Conservation (phyloP, 2,329 filamentous ascomycete species). For the Calycina marina region DNA sequence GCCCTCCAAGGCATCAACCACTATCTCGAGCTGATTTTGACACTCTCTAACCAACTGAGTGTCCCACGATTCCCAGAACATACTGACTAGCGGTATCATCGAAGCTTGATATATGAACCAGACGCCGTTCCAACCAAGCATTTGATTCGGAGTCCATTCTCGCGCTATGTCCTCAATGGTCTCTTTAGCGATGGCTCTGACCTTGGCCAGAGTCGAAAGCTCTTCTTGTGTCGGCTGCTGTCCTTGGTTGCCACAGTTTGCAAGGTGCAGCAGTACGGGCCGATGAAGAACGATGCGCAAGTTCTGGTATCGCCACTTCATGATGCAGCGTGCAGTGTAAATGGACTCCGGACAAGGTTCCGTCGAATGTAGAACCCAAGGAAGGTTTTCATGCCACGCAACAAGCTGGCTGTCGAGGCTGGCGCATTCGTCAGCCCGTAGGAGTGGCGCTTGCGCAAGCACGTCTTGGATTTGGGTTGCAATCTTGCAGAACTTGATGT, state of each 20-base stretch:
- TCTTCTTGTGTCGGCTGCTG: conserved; percentile 38
- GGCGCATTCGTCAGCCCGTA: conserved; percentile 50
- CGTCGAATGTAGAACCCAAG: conserved; percentile 45
- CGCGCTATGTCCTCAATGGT: conserved; percentile 59
- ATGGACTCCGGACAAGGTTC: conserved; percentile 59
- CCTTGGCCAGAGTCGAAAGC: conserved; percentile 50
- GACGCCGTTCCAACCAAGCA: conserved; percentile 68
- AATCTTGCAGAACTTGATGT: conserved; percentile 67
- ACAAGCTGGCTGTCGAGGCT: conserved; percentile 53
- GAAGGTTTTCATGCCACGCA: conserved; percentile 58
- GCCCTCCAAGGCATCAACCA: conserved; percentile 44
- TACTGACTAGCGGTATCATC: conserved; percentile 62
- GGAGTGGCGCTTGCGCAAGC: conserved; percentile 52
- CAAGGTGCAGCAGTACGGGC: conserved; percentile 53
- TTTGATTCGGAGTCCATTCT: conserved; percentile 58
- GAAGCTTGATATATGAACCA: conserved; percentile 72
- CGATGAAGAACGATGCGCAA: conserved; percentile 63
- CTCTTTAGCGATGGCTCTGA: conserved; percentile 52
- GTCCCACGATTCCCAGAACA: conserved; percentile 48
- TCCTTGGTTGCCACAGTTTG: conserved; percentile 22
- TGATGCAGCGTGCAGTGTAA: conserved; percentile 54
- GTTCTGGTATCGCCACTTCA: conserved; percentile 74
- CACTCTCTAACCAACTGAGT: conserved; percentile 25
- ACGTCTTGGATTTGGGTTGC: conserved; percentile 65
- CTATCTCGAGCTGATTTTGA: conserved; percentile 41